Percentiles rank a stretch among this genome's conserved stretches.
Evolutionary conservation across 495 filamentous ascomycete species (phyloP).

Genomic region (Penicillium paxilli): DNA sequence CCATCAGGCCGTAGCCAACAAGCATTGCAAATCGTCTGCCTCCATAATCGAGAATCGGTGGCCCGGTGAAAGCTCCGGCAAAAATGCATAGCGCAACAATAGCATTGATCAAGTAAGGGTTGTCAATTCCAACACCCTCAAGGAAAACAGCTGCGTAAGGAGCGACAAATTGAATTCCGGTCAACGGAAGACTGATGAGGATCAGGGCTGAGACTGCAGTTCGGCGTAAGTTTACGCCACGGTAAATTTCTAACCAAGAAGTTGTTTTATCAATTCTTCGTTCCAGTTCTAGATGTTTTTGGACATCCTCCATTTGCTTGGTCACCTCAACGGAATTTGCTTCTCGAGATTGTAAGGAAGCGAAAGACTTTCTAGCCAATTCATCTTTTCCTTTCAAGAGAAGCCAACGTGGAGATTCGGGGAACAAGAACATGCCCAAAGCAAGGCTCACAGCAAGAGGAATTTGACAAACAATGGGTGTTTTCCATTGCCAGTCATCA

Average conservation of each 20-base stretch:
- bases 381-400: slow-evolving; percentile 19
- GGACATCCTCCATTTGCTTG: slow-evolving; percentile 22
- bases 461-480: slow-evolving; percentile 30
- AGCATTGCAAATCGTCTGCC: slow-evolving; percentile 25
- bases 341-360: slow-evolving; percentile 16
- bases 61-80: slow-evolving; percentile 22
- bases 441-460: slow-evolving; percentile 25
- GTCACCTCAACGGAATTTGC: slow-evolving; percentile 21
- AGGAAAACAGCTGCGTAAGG: slow-evolving; percentile 29
- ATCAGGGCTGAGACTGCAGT: slow-evolving; percentile 23
- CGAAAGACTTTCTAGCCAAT: slow-evolving; percentile 22
- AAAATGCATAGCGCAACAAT: slow-evolving; percentile 32
- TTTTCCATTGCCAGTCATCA: slow-evolving; percentile 34
- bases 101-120: slow-evolving; percentile 32
- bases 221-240: slow-evolving; percentile 17
- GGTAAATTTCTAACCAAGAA: slow-evolving; percentile 26
- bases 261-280: background rate
- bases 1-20: slow-evolving; percentile 24
- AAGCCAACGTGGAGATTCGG: slow-evolving; percentile 33
- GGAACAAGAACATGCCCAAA: slow-evolving; percentile 28
- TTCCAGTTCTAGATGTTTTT: slow-evolving; percentile 22
- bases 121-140: slow-evolving; percentile 23
- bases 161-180: slow-evolving; percentile 30
- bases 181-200: slow-evolving; percentile 25
- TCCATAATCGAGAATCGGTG: slow-evolving; percentile 25